Evolutionary conservation across 176 grass and related monocot species (phyloP).

Genomic region (Cenchrus purpureus): DNA sequence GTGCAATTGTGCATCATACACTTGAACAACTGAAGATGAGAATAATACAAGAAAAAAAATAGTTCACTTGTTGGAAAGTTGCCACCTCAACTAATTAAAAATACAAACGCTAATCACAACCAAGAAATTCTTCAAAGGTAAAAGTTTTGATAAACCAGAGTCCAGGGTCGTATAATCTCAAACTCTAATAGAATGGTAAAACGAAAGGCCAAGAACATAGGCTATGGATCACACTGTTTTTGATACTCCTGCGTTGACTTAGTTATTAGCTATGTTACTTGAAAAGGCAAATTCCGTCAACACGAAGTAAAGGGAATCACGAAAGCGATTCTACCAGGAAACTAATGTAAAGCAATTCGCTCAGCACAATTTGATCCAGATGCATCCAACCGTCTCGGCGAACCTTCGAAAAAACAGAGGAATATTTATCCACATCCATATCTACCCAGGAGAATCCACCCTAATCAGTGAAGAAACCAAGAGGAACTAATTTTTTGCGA

Average conservation of each 20-base stretch:
- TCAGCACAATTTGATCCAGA: neutral
- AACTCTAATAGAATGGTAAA: neutral
- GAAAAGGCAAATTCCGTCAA: neutral
- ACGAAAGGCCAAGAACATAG: neutral
- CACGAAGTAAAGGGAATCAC: neutral
- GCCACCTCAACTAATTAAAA: neutral
- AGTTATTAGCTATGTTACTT: neutral
- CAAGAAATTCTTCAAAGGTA: neutral
- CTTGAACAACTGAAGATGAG: neutral
- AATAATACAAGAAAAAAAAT: neutral
- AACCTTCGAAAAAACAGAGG: neutral
- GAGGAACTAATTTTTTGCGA: neutral
- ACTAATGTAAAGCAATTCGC: neutral
- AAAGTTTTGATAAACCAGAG: neutral
- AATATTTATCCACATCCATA: neutral
- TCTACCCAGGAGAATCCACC: neutral
- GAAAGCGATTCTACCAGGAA: neutral
- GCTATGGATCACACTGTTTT: neutral
- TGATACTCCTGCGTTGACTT: conserved; percentile 38
- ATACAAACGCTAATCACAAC: conserved; percentile 1
- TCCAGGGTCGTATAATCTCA: neutral
- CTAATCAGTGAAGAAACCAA: neutral
- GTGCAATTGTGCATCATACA: neutral
- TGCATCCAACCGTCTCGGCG: neutral
- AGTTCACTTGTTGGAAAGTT: neutral